Evolutionary conservation across 257 asterid species (phyloP).

Genomic region (Plantago ovata): DNA sequence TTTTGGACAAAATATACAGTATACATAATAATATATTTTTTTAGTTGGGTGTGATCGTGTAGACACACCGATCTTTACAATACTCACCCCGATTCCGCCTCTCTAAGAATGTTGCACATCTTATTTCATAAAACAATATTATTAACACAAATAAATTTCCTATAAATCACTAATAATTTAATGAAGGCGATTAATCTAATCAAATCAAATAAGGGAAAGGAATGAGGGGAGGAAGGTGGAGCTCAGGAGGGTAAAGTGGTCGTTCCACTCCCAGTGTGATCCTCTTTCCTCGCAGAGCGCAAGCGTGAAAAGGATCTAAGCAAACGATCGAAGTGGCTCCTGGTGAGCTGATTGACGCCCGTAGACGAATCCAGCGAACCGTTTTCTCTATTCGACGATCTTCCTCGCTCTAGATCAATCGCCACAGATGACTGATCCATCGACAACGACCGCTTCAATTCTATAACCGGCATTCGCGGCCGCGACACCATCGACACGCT

Average conservation of each 20-base stretch:
- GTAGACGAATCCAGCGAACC: slow-evolving; percentile 11
- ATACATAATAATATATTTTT: too few species aligned
- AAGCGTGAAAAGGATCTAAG: slow-evolving; percentile 35
- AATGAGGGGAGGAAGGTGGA: too few species aligned
- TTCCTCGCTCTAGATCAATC: slow-evolving; percentile 24
- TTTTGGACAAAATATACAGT: too few species aligned
- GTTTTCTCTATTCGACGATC: neutral
- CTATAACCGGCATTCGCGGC: slow-evolving; percentile 15
- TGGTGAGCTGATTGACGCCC: slow-evolving; percentile 4
- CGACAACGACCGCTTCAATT: slow-evolving; percentile 55
- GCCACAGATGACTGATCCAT: slow-evolving; percentile 35
- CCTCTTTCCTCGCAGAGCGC: slow-evolving; percentile 24
- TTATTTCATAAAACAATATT: too few species aligned
- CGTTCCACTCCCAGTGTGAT: neutral
- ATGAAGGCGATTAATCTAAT: neutral
- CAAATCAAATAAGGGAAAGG: neutral
- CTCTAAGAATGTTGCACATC: too few species aligned
- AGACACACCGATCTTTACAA: too few species aligned
- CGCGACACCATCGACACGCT: slow-evolving; percentile 27
- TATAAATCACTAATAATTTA: neutral
- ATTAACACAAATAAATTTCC: too few species aligned
- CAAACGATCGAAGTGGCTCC: slow-evolving; percentile 36
- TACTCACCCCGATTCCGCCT: too few species aligned
- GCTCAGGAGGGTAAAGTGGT: slow-evolving; percentile 41
- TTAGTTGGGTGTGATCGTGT: too few species aligned